Percentiles rank a stretch among this genome's conserved stretches.
phyloP scores from a whole-genome alignment of 768 basidiomycete genomes.

The Leccinum longicurvipes region DNA sequence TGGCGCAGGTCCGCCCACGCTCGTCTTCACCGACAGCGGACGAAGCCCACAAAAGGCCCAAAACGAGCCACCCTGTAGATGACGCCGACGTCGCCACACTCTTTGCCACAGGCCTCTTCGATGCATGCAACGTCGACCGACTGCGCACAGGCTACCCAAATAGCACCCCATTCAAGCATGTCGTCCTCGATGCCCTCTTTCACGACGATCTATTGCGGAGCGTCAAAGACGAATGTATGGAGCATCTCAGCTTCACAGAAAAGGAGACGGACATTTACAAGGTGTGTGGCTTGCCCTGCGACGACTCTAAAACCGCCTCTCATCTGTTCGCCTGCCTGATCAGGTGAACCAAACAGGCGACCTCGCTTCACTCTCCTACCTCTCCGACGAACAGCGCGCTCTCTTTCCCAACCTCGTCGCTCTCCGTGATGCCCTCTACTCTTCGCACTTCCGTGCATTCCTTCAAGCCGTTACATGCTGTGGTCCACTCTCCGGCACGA shows the following conservation, averaged over 20 bases:
- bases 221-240: conserved; percentile 82
- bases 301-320: not conserved
- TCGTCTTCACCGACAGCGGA: conserved; percentile 39
- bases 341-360: conserved; percentile 98
- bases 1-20: conserved; percentile 48
- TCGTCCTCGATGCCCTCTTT: conserved; percentile 76
- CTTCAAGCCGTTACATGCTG: conserved; percentile 87
- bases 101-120: conserved; percentile 48
- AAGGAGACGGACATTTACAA: conserved; percentile 99
- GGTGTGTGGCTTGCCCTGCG: conserved; percentile 41
- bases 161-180: conserved; percentile 78
- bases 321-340: conserved; percentile 1
- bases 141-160: conserved; percentile 54
- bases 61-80: conserved; percentile 34
- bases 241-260: conserved; percentile 78
- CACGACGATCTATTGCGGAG: conserved; percentile 75
- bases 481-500: conserved; percentile 83
- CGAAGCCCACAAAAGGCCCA: conserved; percentile 34
- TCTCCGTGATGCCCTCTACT: conserved; percentile 92
- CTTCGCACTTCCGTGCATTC: conserved; percentile 74
- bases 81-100: conserved; percentile 8
- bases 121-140: conserved; percentile 50
- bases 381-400: conserved; percentile 70
- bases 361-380: conserved; percentile 87
- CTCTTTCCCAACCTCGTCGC: conserved; percentile 76